These are phyloP conservation scores for Grifola frondosa DNA, from an alignment of 1,284 basidiomycete species.

Conservation along the genomic window DNA sequence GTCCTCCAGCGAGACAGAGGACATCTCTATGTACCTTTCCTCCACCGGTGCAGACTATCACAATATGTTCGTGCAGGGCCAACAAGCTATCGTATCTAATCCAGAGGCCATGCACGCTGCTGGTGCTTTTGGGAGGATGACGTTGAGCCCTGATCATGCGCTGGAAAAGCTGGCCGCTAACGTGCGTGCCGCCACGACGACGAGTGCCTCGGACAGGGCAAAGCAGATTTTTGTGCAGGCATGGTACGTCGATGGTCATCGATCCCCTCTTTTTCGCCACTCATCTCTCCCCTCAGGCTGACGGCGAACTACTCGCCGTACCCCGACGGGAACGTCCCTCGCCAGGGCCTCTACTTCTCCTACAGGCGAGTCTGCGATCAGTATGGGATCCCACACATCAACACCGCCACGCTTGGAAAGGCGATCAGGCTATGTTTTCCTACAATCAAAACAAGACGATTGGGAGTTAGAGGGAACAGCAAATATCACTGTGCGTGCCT, in stretches of 20 bases:
- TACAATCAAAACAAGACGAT: conserved; percentile 88
- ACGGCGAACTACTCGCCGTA: conserved; percentile 87
- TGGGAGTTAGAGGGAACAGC: conserved; percentile 89
- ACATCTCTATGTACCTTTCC: conserved; percentile 72
- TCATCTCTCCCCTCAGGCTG: conserved; percentile 50
- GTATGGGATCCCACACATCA: conserved; percentile 89
- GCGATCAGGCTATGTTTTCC: conserved; percentile 91
- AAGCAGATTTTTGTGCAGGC: conserved; percentile 90
- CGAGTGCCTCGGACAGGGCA: conserved; percentile 82
- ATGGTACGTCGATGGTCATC: conserved; percentile 52
- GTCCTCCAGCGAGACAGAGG: conserved; percentile 81
- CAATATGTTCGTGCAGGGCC: conserved; percentile 50
- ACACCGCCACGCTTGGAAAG: conserved; percentile 92
- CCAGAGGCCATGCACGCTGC: conserved; percentile 66
- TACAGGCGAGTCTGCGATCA: conserved; percentile 89
- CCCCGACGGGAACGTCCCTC: conserved; percentile 85
- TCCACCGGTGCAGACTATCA: conserved; percentile 53
- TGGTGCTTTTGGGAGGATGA: conserved; percentile 72
- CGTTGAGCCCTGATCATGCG: conserved; percentile 69
- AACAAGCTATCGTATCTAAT: conserved; percentile 35
- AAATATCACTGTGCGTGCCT: conserved; percentile 82
- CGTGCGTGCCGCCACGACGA: conserved; percentile 83
- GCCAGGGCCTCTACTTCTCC: conserved; percentile 88
- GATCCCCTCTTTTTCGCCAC: conserved; percentile 7
- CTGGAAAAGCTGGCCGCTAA: conserved; percentile 84